Conservation (phyloP, 768 basidiomycete genomes). For the Mrakia gelida region DNA sequence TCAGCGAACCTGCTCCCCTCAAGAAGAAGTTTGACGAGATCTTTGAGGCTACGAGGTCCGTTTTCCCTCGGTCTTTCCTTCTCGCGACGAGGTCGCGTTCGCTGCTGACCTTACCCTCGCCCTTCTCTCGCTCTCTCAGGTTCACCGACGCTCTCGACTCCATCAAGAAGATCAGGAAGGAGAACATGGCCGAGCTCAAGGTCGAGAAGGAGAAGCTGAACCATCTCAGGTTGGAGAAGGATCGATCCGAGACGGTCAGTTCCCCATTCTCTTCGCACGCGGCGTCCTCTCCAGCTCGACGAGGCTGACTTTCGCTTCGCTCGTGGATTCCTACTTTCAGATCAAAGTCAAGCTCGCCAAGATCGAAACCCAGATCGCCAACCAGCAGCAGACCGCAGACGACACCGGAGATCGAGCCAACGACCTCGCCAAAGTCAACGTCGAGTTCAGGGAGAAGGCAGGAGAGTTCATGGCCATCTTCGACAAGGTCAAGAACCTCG, state of each 20-base stretch:
- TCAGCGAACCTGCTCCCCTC: slow-evolving; percentile 78
- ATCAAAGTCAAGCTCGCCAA: slow-evolving; percentile 64
- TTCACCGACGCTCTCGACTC: slow-evolving; percentile 95
- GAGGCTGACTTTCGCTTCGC: background rate
- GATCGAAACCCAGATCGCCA: slow-evolving; percentile 58
- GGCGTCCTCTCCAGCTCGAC: background rate
- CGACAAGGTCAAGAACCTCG: slow-evolving; percentile 60
- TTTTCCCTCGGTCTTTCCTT: background rate
- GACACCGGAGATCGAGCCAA: slow-evolving; percentile 64
- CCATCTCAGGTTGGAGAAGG: slow-evolving; percentile 72
- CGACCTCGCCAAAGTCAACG: slow-evolving; percentile 52
- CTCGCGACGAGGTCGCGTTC: background rate
- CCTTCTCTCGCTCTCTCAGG: slow-evolving; percentile 46
- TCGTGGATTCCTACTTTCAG: background rate
- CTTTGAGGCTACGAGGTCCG: slow-evolving; percentile 91
- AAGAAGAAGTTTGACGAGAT: slow-evolving; percentile 99
- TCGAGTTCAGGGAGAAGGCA: slow-evolving; percentile 68
- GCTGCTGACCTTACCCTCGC: background rate
- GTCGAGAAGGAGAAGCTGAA: slow-evolving; percentile 83
- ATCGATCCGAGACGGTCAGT: slow-evolving; percentile 70
- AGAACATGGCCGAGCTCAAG: slow-evolving; percentile 83
- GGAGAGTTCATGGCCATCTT: slow-evolving; percentile 83
- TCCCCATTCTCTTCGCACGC: background rate
- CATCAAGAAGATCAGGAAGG: slow-evolving; percentile 85
- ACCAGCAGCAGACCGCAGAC: slow-evolving; percentile 71